phyloP scores from a whole-genome alignment of 208 protist species.

The Trypanosoma rangeli region DNA sequence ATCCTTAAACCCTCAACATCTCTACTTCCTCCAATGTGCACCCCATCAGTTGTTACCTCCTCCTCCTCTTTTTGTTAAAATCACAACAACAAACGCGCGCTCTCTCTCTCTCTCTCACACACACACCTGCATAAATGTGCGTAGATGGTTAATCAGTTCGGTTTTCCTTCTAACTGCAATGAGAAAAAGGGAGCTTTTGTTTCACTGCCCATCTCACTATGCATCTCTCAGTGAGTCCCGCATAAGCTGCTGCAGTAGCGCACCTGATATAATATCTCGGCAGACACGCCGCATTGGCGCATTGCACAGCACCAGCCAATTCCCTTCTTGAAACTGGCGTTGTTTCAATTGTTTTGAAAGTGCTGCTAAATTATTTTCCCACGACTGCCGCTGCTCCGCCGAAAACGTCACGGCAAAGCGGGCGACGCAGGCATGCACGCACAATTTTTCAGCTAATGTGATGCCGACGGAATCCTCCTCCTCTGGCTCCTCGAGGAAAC shows the following conservation, averaged over 20 bases:
- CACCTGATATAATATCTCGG: conserved; percentile 19
- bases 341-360: conserved; percentile 11
- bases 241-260: conserved; percentile 11
- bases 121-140: neutral
- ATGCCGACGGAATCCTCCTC: conserved; percentile 26
- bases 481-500: conserved; percentile 20
- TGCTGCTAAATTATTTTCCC: conserved; percentile 2
- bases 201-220: neutral
- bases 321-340: conserved; percentile 28
- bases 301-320: conserved; percentile 23
- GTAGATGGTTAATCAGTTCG: neutral
- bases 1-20: neutral
- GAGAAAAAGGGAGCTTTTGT: neutral
- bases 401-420: conserved; percentile 2
- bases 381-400: conserved; percentile 5
- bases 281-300: conserved; percentile 20
- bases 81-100: neutral
- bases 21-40: neutral
- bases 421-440: conserved; percentile 17
- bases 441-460: conserved; percentile 25
- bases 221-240: neutral
- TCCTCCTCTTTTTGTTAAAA: neutral
- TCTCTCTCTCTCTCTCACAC: no score
- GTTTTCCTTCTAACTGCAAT: neutral
- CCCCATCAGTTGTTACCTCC: no score